Conservation (phyloP, 164 flowering plant genomes). For the Akebia trifoliata region DNA sequence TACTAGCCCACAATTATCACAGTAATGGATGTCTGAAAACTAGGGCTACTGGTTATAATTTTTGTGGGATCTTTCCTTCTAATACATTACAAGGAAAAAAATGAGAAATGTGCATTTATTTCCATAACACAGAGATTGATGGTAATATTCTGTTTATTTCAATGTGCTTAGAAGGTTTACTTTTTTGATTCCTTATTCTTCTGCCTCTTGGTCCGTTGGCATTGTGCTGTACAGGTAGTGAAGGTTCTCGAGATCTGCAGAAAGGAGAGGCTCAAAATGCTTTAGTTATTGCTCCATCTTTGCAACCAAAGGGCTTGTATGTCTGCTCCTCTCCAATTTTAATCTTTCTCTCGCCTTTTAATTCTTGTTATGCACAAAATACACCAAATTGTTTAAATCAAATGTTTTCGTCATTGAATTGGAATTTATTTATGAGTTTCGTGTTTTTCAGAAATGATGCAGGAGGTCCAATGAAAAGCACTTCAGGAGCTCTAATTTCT, state of each 20-base stretch:
- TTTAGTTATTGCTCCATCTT: constrained; percentile 61
- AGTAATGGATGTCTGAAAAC: no score
- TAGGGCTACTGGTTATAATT: no score
- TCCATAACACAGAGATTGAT: no score
- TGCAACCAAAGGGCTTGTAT: constrained; percentile 53
- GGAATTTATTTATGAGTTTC: constrained; percentile 4
- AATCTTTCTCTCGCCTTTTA: neutral
- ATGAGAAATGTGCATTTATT: no score
- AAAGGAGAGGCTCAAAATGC: constrained; percentile 55
- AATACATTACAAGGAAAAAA: no score
- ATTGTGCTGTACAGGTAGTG: constrained; percentile 42
- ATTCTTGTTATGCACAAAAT: neutral
- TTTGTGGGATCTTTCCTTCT: no score
- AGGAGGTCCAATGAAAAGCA: constrained; percentile 44
- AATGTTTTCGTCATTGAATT: neutral
- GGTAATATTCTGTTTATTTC: no score
- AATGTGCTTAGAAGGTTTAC: neutral
- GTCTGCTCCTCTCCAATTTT: constrained; percentile 20
- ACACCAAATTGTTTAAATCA: neutral
- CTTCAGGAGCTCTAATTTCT: constrained; percentile 39
- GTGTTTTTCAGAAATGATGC: constrained; percentile 46
- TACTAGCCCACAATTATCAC: no score
- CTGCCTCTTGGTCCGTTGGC: neutral
- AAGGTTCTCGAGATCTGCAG: constrained; percentile 36
- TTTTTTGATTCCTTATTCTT: neutral